Evolutionary conservation across 1,284 basidiomycete species (phyloP), one percentile per base, ranked within the genome.

Genomic region (Heliocybe sulcata): DNA sequence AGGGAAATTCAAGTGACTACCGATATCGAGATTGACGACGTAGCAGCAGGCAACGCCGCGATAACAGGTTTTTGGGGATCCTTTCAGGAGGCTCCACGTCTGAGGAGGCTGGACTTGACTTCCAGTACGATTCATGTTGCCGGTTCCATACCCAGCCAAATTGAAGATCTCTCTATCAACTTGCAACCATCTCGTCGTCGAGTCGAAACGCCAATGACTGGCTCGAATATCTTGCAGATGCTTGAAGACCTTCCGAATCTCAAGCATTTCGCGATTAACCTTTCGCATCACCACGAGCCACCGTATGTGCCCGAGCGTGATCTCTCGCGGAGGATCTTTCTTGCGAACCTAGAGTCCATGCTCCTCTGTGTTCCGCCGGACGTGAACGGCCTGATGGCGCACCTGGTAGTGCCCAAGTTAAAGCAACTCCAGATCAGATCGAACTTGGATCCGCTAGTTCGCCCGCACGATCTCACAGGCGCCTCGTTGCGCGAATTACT

Each of bases 371-470:
- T 77, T 12, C 68, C 69, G 10, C 69, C 70, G 2, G 71, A 75
- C 54, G 63, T 80, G 26, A 76, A 78, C 58, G 66, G 65, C 3
- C 35, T 82, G 38, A 66, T 83, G 35, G 62, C 63, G 25, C 71
- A 76, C 61, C 60, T 84, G 45, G 65, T 63, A 22, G 63, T 74
- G 3, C 79, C 81, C 8, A 59, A 62, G 11, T 72, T 85, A 19
- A 69, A 61, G 35, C 62, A 60, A 51, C 73, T 87, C 25, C 68
- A 69, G 58, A 72, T 85, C 52, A 76, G 77, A 35, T 67, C 64
- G 49, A 68, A 67, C 38, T 70, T 73, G 27, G 58, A 76, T n/a
- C 67, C 73, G 42, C 54, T 66, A 22, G 63, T 73, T 33, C 71
- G 69, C 57, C 66, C 71, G 16, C 72, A 76, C 55, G 69, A 70